phyloP scores from a whole-genome alignment of 192 early-diverging fungal species.

The Funneliformis geosporum region DNA sequence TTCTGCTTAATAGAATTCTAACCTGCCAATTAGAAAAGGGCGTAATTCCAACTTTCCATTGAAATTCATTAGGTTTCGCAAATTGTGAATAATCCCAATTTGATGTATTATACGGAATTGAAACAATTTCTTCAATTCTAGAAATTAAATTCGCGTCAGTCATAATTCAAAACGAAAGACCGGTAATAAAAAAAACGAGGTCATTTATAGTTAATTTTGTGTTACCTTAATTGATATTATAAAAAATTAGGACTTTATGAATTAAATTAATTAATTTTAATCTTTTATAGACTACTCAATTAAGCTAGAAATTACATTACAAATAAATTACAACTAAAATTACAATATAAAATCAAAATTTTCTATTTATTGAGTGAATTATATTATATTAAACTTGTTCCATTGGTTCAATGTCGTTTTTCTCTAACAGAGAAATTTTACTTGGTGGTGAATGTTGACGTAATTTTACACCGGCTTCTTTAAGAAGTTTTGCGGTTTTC shows the following conservation, averaged over 20 bases:
- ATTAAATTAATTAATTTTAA: too few species aligned
- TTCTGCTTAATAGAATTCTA: neutral
- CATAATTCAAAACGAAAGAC: neutral
- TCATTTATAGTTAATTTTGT: neutral
- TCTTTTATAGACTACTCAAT: too few species aligned
- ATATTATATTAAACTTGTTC: neutral
- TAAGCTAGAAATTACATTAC: too few species aligned
- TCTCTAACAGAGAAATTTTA: constrained; percentile 3
- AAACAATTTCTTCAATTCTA: neutral
- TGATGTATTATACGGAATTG: neutral
- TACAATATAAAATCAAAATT: neutral
- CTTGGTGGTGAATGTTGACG: constrained; percentile 72
- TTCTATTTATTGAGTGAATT: neutral
- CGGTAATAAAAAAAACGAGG: neutral
- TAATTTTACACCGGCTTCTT: constrained; percentile 79
- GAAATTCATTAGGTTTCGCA: constrained; percentile 16
- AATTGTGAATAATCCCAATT: constrained; percentile 30
- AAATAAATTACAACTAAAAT: too few species aligned
- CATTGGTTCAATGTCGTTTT: neutral
- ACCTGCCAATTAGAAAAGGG: constrained; percentile 31
- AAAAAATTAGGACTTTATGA: neutral
- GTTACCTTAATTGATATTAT: neutral
- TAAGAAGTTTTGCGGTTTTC: constrained; percentile 76
- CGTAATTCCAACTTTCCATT: constrained; percentile 29
- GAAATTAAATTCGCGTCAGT: neutral